Evolutionary conservation across 208 protist species (phyloP).

Genomic region (Wallacemonas collosoma): DNA sequence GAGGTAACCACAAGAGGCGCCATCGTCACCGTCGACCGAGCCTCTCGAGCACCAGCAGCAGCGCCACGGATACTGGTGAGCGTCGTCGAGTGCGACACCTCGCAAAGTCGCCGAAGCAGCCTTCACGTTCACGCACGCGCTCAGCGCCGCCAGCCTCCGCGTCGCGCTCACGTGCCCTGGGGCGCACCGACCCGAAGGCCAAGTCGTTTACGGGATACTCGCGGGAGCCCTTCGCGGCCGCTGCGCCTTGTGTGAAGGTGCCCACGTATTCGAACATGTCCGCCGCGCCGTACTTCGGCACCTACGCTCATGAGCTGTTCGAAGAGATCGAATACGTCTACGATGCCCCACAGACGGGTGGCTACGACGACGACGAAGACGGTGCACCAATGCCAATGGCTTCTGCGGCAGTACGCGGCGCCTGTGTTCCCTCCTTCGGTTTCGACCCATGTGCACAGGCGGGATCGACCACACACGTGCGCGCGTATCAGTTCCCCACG

Average conservation of each 20-base stretch:
- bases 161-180: background rate
- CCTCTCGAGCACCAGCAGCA: background rate
- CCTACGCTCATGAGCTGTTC: background rate
- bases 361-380: too few relatives aligned
- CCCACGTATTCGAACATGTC: conserved; percentile 1
- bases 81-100: background rate
- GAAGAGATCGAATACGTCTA: background rate
- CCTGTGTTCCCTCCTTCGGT: too few relatives aligned
- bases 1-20: background rate
- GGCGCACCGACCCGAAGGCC: background rate
- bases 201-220: background rate
- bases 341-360: background rate
- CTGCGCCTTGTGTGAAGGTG: background rate
- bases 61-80: background rate
- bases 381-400: too few relatives aligned
- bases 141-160: background rate
- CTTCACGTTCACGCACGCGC: background rate
- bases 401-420: too few relatives aligned
- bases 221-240: background rate
- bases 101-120: background rate
- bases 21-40: background rate
- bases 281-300: background rate
- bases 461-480: too few relatives aligned
- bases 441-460: too few relatives aligned
- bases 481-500: too few relatives aligned